Conservation (phyloP, 805 yeast species). For the Ogataea angusta region DNA sequence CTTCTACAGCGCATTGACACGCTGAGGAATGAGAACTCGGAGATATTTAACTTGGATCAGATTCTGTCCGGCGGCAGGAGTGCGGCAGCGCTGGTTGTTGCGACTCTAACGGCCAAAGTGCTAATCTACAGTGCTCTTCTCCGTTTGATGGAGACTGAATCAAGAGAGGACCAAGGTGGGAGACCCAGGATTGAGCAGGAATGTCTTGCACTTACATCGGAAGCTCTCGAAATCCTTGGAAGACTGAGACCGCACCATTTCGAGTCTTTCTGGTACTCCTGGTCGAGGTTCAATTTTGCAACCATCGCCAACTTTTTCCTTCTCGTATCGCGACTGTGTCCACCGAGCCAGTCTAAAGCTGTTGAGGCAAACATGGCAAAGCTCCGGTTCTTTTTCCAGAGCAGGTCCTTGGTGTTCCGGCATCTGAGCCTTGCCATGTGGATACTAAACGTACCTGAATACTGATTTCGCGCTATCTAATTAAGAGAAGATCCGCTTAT, state of each 20-base stretch:
- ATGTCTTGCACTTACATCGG: conserved; percentile 2
- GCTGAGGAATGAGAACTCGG: conserved; percentile 3
- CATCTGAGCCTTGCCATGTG: conserved; percentile 1
- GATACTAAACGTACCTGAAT: conserved; percentile 1
- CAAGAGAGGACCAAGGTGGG: conserved; percentile 1
- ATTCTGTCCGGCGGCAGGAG: neutral
- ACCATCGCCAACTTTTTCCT: conserved; percentile 15
- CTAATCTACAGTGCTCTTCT: neutral
- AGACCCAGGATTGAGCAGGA: conserved; percentile 1
- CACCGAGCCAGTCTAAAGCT: neutral
- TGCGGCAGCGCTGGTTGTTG: conserved; percentile 10
- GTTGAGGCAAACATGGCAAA: conserved; percentile 3
- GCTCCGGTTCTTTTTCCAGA: conserved; percentile 18
- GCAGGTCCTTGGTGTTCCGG: conserved; percentile 2
- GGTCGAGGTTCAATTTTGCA: conserved; percentile 18
- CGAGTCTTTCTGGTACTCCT: conserved; percentile 19
- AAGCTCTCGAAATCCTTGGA: conserved; percentile 6
- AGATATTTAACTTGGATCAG: neutral
- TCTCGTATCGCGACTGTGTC: conserved; percentile 3
- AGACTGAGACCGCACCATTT: conserved; percentile 10
- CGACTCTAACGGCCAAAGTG: conserved; percentile 10
- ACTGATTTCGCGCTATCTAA: no score
- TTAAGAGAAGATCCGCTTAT: no score
- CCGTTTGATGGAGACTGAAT: neutral
- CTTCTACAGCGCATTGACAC: conserved; percentile 3